phyloP scores from a whole-genome alignment of 2,329 filamentous ascomycete species.

The Verticillium dahliae region DNA sequence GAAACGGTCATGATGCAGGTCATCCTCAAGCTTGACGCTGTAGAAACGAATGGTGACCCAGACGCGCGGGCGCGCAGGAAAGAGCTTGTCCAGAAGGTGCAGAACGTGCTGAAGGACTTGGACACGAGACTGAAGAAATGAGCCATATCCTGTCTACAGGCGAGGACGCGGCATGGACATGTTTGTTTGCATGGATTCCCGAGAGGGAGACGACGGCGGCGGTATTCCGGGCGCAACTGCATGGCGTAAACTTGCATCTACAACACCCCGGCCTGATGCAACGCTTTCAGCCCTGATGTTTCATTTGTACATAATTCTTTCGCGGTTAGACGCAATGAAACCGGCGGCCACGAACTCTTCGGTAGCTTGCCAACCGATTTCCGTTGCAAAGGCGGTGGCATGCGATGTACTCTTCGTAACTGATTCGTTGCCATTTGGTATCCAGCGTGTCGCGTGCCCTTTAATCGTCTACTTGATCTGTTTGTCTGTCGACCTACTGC shows the following conservation, averaged over 20 bases:
- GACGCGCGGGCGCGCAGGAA: conserved; percentile 61
- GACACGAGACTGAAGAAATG: conserved; percentile 36
- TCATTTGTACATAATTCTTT: background rate
- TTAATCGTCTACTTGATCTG: too few species aligned
- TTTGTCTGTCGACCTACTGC: too few species aligned
- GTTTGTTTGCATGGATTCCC: background rate
- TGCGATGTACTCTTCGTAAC: background rate
- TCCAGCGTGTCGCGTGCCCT: too few species aligned
- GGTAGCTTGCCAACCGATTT: background rate
- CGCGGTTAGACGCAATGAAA: background rate
- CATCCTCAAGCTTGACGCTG: conserved; percentile 67
- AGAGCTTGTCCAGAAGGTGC: conserved; percentile 65
- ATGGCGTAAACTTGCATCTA: background rate
- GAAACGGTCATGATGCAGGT: conserved; percentile 74
- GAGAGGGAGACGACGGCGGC: background rate
- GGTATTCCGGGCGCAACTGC: background rate
- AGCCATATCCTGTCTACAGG: background rate
- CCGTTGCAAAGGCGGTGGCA: background rate
- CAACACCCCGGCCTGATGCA: background rate
- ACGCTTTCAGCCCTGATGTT: background rate
- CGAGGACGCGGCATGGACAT: background rate
- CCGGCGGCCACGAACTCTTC: background rate
- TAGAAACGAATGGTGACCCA: conserved; percentile 65
- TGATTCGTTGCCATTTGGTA: too few species aligned
- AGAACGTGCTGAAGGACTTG: conserved; percentile 57